These are phyloP conservation scores for Eucalyptus erythrocorys DNA, from an alignment of 345 rosid genomes.

Conservation along the genomic window DNA sequence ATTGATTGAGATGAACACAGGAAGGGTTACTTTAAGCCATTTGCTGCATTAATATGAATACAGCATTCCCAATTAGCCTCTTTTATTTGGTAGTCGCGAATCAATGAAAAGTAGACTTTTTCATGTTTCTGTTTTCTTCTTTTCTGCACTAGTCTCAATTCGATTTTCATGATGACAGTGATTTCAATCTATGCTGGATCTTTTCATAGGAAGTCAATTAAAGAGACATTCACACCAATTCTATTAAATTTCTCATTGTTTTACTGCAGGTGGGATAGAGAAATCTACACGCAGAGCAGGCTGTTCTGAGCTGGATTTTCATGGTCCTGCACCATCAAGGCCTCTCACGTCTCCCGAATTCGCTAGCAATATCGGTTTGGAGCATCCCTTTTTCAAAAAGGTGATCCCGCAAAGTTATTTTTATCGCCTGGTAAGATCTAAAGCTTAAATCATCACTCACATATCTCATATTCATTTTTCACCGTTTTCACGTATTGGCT, in stretches of 20 bases:
- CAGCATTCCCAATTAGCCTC: background rate
- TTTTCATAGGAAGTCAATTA: too few species aligned
- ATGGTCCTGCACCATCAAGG: background rate
- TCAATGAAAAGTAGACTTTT: background rate
- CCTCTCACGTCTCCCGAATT: background rate
- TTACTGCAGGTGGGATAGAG: background rate
- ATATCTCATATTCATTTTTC: background rate
- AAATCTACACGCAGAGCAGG: background rate
- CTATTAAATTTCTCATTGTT: background rate
- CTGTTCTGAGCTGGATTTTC: background rate
- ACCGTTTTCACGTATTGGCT: background rate
- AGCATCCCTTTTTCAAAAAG: background rate
- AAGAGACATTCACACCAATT: background rate
- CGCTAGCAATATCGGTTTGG: background rate
- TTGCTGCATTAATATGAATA: background rate
- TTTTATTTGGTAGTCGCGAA: background rate
- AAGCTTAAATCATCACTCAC: background rate
- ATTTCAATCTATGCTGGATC: background rate
- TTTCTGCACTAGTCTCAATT: background rate
- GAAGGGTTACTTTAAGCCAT: background rate
- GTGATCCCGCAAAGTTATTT: background rate
- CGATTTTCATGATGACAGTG: background rate
- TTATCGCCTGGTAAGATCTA: background rate
- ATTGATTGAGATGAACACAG: background rate
- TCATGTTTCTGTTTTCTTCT: background rate